Conservation (phyloP, 2,329 filamentous ascomycete genomes). For the Fusarium nodosum region DNA sequence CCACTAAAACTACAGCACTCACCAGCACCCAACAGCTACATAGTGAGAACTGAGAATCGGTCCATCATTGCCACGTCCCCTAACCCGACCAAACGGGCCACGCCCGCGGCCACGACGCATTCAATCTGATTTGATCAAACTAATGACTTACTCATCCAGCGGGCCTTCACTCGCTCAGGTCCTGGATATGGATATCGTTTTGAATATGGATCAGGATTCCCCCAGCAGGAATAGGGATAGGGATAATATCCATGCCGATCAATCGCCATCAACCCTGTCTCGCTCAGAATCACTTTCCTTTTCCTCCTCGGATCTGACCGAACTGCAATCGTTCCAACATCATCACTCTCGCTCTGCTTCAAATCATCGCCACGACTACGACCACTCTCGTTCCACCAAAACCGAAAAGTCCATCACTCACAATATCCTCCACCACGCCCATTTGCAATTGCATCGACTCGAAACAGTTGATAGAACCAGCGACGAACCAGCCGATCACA, state of each 20-base stretch:
- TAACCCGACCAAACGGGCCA: conserved; percentile 38
- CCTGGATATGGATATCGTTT: conserved; percentile 47
- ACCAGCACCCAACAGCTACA: conserved; percentile 19
- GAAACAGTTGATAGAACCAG: conserved; percentile 31
- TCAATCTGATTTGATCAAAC: conserved; percentile 38
- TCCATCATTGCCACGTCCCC: conserved; percentile 45
- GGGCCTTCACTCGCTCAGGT: conserved; percentile 58
- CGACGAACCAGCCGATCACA: conserved; percentile 28
- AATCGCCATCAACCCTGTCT: conserved; percentile 37
- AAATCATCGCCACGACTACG: conserved; percentile 28
- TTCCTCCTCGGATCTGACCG: conserved; percentile 39
- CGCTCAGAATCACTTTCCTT: conserved; percentile 38
- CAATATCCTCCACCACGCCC: conserved; percentile 33
- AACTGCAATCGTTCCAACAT: conserved; percentile 21
- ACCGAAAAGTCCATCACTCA: conserved; percentile 19
- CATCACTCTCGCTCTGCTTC: conserved; percentile 40
- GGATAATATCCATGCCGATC: conserved; percentile 48
- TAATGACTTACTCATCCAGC: conserved; percentile 55
- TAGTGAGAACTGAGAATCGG: conserved; percentile 19
- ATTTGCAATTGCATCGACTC: conserved; percentile 38
- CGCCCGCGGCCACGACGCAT: conserved; percentile 48
- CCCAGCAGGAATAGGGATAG: conserved; percentile 33
- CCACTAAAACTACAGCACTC: conserved; percentile 32
- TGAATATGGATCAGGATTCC: conserved; percentile 40
- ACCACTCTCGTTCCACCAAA: conserved; percentile 39